A percentile compares a stretch with the other conserved stretches of the same genome.
Evolutionary conservation across 1,284 basidiomycete species (phyloP).

Genomic region (Megacollybia platyphylla): DNA sequence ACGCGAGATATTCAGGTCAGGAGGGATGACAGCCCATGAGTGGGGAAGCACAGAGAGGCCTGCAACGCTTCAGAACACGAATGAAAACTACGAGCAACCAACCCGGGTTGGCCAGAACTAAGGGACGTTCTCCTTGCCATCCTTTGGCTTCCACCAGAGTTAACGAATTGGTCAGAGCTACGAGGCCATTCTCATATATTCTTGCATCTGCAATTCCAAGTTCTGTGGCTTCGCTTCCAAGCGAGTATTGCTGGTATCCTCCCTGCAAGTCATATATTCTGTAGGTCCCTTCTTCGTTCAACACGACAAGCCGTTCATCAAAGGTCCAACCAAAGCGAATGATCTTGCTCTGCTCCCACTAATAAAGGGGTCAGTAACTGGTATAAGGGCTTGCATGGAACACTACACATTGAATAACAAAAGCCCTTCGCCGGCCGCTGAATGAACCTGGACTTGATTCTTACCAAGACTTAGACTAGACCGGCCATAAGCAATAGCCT

Average conservation of each 20-base stretch:
- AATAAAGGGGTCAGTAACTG: constrained; percentile 10
- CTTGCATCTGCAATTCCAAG: constrained; percentile 77
- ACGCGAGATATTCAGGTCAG: constrained; percentile 74
- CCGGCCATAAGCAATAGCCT: constrained; percentile 66
- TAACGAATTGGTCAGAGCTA: constrained; percentile 73
- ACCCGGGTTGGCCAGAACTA: constrained; percentile 63
- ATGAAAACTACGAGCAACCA: background rate
- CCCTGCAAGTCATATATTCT: constrained; percentile 83
- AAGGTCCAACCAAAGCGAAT: constrained; percentile 75
- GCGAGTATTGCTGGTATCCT: constrained; percentile 74
- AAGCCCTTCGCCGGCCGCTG: constrained; percentile 58
- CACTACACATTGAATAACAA: constrained; percentile 53
- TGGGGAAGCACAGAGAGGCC: constrained; percentile 67
- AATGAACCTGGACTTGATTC: constrained; percentile 69
- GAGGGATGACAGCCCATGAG: constrained; percentile 79
- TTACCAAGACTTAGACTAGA: constrained; percentile 48
- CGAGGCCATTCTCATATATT: constrained; percentile 78
- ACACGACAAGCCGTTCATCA: constrained; percentile 70
- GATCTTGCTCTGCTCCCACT: constrained; percentile 82
- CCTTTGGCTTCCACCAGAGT: constrained; percentile 76
- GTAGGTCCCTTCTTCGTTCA: constrained; percentile 90
- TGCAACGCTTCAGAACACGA: constrained; percentile 12
- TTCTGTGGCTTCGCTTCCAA: constrained; percentile 79
- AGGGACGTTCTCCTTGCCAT: constrained; percentile 66
- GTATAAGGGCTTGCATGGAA: constrained; percentile 7